Conservation (phyloP, 1,284 basidiomycete species). For the Mrakiaceae sp. region DNA sequence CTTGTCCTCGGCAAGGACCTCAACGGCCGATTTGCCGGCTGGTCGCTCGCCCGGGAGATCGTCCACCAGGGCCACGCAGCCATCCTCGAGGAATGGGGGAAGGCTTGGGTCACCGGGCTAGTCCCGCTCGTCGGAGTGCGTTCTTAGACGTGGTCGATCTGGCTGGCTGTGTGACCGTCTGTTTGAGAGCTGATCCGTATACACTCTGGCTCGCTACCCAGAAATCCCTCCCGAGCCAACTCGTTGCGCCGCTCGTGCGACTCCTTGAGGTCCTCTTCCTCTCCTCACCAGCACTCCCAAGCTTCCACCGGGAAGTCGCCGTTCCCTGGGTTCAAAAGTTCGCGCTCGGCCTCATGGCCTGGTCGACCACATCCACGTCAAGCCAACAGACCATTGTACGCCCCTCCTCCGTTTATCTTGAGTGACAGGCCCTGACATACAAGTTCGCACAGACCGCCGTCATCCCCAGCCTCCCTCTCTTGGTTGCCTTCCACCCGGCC, state of each 20-base stretch:
- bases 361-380: background rate
- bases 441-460: background rate
- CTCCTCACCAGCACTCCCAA: constrained; percentile 3
- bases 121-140: constrained; percentile 12
- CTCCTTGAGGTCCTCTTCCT: constrained; percentile 10
- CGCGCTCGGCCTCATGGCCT: constrained; percentile 10
- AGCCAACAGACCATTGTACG: too few relatives aligned
- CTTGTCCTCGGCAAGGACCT: constrained; percentile 14
- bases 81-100: constrained; percentile 7
- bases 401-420: background rate
- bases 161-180: background rate
- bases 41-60: constrained; percentile 4
- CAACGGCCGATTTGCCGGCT: constrained; percentile 11
- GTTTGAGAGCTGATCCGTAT: background rate
- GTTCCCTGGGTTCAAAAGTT: constrained; percentile 12
- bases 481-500: constrained; percentile 10
- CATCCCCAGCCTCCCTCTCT: constrained; percentile 4
- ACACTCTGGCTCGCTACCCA: background rate
- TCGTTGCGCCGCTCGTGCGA: background rate
- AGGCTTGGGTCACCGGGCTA: constrained; percentile 8
- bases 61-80: constrained; percentile 7
- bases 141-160: background rate
- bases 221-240: constrained; percentile 8
- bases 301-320: constrained; percentile 12
- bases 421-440: background rate